These are phyloP conservation scores for Ehretia macrophylla DNA, from an alignment of 257 asterid species.

Conservation along the genomic window DNA sequence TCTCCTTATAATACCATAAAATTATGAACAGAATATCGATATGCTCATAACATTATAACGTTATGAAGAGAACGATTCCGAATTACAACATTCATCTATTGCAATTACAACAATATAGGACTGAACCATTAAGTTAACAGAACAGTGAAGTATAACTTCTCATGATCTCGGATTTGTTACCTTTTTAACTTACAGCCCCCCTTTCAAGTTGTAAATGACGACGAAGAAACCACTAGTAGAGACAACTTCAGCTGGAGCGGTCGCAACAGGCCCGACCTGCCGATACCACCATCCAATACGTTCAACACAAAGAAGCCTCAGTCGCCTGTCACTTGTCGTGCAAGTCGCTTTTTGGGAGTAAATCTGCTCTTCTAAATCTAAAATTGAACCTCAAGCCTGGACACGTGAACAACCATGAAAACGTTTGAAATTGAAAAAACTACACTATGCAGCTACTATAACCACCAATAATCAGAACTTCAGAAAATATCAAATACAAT, in stretches of 20 bases:
- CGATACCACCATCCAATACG: neutral
- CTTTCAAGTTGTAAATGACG: neutral
- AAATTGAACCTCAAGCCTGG: constrained; percentile 60
- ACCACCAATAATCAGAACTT: neutral
- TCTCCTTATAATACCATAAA: no score
- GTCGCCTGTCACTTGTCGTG: constrained; percentile 42
- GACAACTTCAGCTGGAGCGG: neutral
- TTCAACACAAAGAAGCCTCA: neutral
- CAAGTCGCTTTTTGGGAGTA: constrained; percentile 76
- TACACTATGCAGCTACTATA: neutral
- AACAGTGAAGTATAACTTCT: neutral
- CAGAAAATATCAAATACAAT: neutral
- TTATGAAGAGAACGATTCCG: no score
- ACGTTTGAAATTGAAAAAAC: constrained; percentile 9
- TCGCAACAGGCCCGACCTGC: neutral
- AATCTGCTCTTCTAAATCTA: constrained; percentile 69
- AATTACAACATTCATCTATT: no score
- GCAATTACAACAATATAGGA: neutral
- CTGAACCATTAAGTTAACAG: neutral
- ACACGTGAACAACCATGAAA: constrained; percentile 9
- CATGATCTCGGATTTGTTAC: neutral
- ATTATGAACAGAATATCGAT: no score
- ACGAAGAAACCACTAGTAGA: neutral
- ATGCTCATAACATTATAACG: no score
- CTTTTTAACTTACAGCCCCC: neutral